A percentile compares a stretch with the other conserved stretches of the same genome.
Conservation (phyloP, 495 filamentous ascomycete species). For the Copromyces sp. region DNA sequence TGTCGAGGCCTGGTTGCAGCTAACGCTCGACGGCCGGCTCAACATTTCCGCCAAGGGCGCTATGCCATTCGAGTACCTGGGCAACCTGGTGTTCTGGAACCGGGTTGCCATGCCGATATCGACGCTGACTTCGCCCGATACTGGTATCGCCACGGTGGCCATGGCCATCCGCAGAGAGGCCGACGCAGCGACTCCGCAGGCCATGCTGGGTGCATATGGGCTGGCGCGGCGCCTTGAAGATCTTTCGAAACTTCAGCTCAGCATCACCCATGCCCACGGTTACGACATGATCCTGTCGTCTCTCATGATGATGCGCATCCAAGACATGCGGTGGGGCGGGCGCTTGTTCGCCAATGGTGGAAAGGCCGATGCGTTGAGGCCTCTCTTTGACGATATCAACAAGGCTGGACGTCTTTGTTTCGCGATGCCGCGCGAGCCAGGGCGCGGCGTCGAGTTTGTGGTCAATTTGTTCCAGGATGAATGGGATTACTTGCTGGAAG, state of each 20-base stretch:
- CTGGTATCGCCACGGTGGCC: conserved; percentile 1
- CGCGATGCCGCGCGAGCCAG: conserved; percentile 4
- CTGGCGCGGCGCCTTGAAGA: conserved; percentile 1
- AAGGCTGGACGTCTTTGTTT: conserved; percentile 1
- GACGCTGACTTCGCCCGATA: not conserved
- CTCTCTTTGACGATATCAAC: conserved; percentile 1
- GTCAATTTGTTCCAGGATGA: conserved; percentile 10
- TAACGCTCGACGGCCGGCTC: conserved; percentile 4
- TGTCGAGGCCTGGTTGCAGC: not conserved
- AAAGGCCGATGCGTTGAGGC: conserved; percentile 1
- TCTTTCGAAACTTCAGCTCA: not conserved
- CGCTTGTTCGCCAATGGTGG: conserved; percentile 8
- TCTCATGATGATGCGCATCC: conserved; percentile 6
- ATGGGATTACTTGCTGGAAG: conserved; percentile 4
- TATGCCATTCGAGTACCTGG: conserved; percentile 6
- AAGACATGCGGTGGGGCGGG: conserved; percentile 7
- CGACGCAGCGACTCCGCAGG: not conserved
- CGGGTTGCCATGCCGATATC: not conserved
- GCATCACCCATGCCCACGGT: not conserved
- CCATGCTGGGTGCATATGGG: conserved; percentile 4
- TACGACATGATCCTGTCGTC: conserved; percentile 8
- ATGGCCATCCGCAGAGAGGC: conserved; percentile 1
- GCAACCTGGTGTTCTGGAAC: conserved; percentile 7
- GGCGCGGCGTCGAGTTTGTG: conserved; percentile 8
- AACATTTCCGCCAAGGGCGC: conserved; percentile 2